Conservation (phyloP, 2,329 filamentous ascomycete species). For the Blastomyces parvus region DNA sequence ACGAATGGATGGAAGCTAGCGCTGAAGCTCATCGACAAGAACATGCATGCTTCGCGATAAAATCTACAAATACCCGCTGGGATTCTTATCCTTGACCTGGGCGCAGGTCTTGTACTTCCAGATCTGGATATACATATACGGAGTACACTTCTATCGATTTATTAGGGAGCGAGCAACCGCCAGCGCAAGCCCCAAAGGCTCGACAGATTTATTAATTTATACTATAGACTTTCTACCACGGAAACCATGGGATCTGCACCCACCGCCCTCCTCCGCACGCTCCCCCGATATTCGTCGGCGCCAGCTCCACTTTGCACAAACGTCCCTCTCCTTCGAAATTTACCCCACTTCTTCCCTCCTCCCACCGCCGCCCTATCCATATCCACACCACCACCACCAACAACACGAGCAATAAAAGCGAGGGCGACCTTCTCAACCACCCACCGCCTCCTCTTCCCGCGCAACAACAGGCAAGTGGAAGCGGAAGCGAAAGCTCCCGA, state of each 20-base stretch:
- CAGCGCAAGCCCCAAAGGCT: too few species aligned
- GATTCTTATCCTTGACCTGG: background rate
- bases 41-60: background rate
- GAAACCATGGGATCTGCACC: background rate
- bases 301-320: background rate
- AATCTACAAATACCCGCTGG: background rate
- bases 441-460: background rate
- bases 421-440: background rate
- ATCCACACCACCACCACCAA: background rate
- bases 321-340: background rate
- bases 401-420: background rate
- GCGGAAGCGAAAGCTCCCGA: background rate
- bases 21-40: background rate
- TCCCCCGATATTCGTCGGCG: background rate
- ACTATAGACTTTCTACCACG: too few species aligned
- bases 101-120: background rate
- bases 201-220: too few species aligned
- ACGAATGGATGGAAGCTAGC: background rate
- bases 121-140: too few species aligned
- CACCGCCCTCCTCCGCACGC: background rate
- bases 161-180: too few species aligned
- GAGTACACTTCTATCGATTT: too few species aligned
- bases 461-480: background rate
- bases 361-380: background rate
- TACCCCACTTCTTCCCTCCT: background rate